Evolutionary conservation across 768 basidiomycete genomes (phyloP).

Genomic region (Mycena sanguinolenta): DNA sequence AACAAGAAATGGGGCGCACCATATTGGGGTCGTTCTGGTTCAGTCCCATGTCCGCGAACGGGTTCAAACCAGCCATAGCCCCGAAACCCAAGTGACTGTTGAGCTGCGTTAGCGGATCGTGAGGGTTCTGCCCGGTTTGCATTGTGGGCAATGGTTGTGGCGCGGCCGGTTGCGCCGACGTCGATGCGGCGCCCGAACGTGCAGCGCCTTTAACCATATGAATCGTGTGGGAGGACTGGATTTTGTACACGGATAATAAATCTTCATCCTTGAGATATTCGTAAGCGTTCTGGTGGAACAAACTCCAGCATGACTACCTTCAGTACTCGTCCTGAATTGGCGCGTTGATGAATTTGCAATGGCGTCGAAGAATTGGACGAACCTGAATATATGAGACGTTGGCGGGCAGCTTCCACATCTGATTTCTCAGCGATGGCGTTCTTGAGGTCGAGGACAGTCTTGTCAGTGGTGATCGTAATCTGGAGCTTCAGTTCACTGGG

Average conservation of each 20-base stretch:
- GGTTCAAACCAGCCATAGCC: constrained; percentile 88
- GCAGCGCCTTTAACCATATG: constrained; percentile 94
- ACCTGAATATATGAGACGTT: constrained; percentile 95
- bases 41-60: constrained; percentile 91
- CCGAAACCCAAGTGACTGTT: constrained; percentile 86
- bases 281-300: constrained; percentile 12
- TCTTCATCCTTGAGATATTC: constrained; percentile 79
- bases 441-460: constrained; percentile 93
- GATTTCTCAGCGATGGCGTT: constrained; percentile 87
- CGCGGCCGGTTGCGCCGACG: constrained; percentile 55
- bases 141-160: constrained; percentile 83
- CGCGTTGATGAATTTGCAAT: neutral
- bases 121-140: constrained; percentile 92
- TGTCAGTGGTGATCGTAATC: constrained; percentile 83
- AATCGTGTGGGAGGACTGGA: constrained; percentile 88
- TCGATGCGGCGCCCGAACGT: constrained; percentile 58
- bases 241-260: constrained; percentile 86
- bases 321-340: constrained; percentile 71
- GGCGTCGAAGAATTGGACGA: constrained; percentile 39
- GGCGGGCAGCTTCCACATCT: constrained; percentile 88
- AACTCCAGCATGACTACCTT: constrained; percentile 61
- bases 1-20: constrained; percentile 59
- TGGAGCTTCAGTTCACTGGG: constrained; percentile 95
- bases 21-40: constrained; percentile 96
- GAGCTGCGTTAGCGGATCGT: constrained; percentile 87